Conservation (phyloP, 202 grass and related monocot genomes). For the Zizania palustris region DNA sequence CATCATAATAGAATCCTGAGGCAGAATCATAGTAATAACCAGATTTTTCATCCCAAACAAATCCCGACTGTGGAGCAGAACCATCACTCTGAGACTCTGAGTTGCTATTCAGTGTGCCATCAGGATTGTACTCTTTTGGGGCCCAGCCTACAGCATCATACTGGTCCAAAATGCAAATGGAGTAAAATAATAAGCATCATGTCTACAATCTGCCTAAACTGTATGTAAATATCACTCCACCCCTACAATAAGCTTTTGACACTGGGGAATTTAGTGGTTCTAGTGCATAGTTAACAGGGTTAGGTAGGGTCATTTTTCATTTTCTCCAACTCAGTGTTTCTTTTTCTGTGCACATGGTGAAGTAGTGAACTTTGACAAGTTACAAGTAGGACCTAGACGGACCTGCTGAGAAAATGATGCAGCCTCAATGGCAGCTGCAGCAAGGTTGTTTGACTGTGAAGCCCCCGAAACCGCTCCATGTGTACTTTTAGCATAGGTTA, state of each 20-base stretch:
- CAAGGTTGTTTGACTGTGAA: slow-evolving; percentile 85
- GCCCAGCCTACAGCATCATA: slow-evolving; percentile 96
- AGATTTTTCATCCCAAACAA: slow-evolving; percentile 99
- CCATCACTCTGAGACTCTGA: slow-evolving; percentile 50
- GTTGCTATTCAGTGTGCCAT: slow-evolving; percentile 60
- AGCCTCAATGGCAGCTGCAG: slow-evolving; percentile 96
- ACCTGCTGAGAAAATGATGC: slow-evolving; percentile 99
- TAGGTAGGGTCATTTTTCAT: neutral
- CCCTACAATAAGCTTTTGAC: neutral
- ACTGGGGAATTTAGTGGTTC: neutral
- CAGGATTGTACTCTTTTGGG: slow-evolving; percentile 94
- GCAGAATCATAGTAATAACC: slow-evolving; percentile 98
- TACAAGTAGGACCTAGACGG: slow-evolving; percentile 15
- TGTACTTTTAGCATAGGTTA: slow-evolving; percentile 95
- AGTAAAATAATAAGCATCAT: slow-evolving; percentile 21
- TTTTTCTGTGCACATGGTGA: neutral
- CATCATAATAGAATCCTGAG: slow-evolving; percentile 99
- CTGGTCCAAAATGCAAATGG: slow-evolving; percentile 48
- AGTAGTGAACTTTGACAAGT: neutral
- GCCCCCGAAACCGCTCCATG: slow-evolving; percentile 73
- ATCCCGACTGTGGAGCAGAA: slow-evolving; percentile 74
- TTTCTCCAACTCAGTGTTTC: neutral
- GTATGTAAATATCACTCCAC: slow-evolving; percentile 5
- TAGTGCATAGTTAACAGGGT: neutral
- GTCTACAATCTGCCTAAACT: slow-evolving; percentile 21